These are phyloP conservation scores for Pseudogymnoascus sp. DNA, from an alignment of 2,329 filamentous ascomycete genomes.

Conservation along the genomic window DNA sequence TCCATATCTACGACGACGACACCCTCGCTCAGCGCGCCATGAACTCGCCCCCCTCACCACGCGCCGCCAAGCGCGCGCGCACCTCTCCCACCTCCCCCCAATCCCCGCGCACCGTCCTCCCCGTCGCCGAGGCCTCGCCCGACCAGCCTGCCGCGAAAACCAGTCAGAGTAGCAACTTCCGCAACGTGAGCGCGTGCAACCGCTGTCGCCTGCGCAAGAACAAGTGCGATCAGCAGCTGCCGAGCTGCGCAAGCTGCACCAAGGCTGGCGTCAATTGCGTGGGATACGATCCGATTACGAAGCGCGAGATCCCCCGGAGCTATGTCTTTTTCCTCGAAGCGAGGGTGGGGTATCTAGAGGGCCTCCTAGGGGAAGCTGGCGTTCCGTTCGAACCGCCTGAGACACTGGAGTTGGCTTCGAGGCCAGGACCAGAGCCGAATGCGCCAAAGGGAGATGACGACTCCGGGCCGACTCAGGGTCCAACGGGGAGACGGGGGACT, in stretches of 20 bases:
- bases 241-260: constrained; percentile 83
- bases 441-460: constrained; percentile 6
- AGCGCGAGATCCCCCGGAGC: constrained; percentile 81
- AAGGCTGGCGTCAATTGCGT: constrained; percentile 90
- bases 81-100: not conserved
- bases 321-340: constrained; percentile 95
- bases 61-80: not conserved
- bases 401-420: constrained; percentile 57
- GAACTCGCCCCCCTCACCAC: constrained; percentile 3
- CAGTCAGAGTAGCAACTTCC: constrained; percentile 59
- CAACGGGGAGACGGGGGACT: constrained; percentile 16
- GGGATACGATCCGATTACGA: constrained; percentile 93
- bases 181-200: constrained; percentile 91
- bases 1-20: not conserved
- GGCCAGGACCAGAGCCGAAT: constrained; percentile 24
- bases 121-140: not conserved
- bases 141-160: constrained; percentile 32
- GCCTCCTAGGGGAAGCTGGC: constrained; percentile 58
- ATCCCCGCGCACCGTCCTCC: not conserved
- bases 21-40: not conserved
- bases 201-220: constrained; percentile 89
- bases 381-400: constrained; percentile 65
- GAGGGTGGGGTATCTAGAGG: constrained; percentile 74
- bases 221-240: constrained; percentile 85
- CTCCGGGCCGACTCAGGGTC: constrained; percentile 9